phyloP scores from a whole-genome alignment of 164 flowering plant species.

The Litsea cubeba region DNA sequence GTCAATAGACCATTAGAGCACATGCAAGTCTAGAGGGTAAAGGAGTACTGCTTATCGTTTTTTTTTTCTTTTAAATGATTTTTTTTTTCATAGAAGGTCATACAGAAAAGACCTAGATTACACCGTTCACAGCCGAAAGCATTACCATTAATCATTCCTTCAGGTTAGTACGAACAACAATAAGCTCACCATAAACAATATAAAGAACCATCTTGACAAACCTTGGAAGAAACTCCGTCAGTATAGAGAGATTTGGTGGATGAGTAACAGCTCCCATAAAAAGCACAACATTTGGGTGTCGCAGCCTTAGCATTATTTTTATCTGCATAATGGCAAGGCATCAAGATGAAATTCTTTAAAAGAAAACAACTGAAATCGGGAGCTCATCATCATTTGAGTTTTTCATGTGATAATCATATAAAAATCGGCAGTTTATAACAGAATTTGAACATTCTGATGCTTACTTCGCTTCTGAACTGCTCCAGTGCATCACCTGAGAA shows the following conservation, averaged over 20 bases:
- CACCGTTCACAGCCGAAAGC: too few relatives aligned
- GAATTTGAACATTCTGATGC: conserved; percentile 10
- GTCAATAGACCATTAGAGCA: too few relatives aligned
- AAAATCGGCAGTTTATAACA: neutral
- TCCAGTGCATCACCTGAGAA: conserved; percentile 80
- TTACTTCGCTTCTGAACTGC: conserved; percentile 89
- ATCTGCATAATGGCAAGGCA: conserved; percentile 42
- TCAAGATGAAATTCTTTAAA: conserved; percentile 5
- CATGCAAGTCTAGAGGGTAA: too few relatives aligned
- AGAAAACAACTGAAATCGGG: neutral
- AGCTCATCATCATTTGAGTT: neutral
- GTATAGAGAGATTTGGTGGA: conserved; percentile 87
- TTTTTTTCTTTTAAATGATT: too few relatives aligned
- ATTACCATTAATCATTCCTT: too few relatives aligned
- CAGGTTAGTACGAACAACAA: too few relatives aligned
- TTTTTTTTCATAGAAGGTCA: too few relatives aligned
- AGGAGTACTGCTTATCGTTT: too few relatives aligned
- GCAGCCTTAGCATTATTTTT: conserved; percentile 84
- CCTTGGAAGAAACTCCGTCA: conserved; percentile 96
- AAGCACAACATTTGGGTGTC: conserved; percentile 98
- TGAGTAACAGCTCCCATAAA: conserved; percentile 99
- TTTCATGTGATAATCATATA: too few relatives aligned
- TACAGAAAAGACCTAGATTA: too few relatives aligned
- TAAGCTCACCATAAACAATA: neutral
- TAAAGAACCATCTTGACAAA: conserved; percentile 14